Evolutionary conservation across 2,329 filamentous ascomycete genomes (phyloP), one percentile per base, ranked within the genome.

Genomic region (Penicillium olsonii): DNA sequence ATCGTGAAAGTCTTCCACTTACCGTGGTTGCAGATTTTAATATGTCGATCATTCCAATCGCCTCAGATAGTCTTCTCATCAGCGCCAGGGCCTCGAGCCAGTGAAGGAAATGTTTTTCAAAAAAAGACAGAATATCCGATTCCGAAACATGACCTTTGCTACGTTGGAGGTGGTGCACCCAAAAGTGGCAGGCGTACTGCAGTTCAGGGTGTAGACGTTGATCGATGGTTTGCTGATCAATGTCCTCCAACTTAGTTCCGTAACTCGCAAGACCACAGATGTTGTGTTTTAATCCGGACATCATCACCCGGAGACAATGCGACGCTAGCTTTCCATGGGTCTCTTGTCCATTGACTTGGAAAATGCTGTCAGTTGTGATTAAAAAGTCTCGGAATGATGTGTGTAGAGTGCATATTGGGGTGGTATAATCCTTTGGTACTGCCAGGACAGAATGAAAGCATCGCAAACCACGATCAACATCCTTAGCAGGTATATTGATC

Each of bases 341-440:
- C 8, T 24, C 22, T 24, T 24, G 22, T 8, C 5, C 22, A 19
- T 47, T 5, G n/a, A n/a, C n/a, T n/a, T n/a, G n/a, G n/a, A n/a
- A n/a, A n/a, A n/a, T n/a, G n/a, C n/a, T n/a, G n/a, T 18, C 26
- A 11, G 14, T 8, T 2, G 10, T 11, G 33, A 67, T 48, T 2
- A 69, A 50, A 45, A 67, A 69, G 35, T 70, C 63, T 15, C 59
- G 58, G 40, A 68, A 68, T 41, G 62, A 68, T 45, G 59, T 52
- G 48, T 66, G 63, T 10, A 65, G 48, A 14, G 62, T 52, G 10
- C 55, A 35, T 9, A 62, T 35, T 29, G 59, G 54, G 5, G 18
- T 19, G 45, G 57, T 22, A 24, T 9, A 35, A 19, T 58, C 40
- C 20, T 18, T 11, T 3, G 59, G 56, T 3, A 63, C 18, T 7